A percentile compares a stretch with the other conserved stretches of the same genome.
phyloP scores from a whole-genome alignment of 768 basidiomycete species.

The Inosperma sp. region DNA sequence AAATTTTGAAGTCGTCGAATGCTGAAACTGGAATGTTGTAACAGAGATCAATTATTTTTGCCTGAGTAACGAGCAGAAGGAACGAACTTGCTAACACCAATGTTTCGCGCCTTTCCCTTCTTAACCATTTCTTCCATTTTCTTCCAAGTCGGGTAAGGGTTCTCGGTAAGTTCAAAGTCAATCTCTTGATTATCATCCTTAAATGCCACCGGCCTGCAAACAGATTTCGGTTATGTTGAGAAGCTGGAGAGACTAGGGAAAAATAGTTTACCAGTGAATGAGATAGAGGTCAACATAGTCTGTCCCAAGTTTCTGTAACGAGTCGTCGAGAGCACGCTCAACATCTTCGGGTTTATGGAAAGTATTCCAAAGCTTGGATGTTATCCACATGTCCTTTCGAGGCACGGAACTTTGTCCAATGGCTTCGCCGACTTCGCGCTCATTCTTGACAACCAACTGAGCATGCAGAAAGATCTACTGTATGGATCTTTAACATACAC shows the following conservation, averaged over 20 bases:
- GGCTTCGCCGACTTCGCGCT: slow-evolving; percentile 64
- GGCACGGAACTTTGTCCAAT: slow-evolving; percentile 54
- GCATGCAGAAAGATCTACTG: background rate
- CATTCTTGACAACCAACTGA: slow-evolving; percentile 42
- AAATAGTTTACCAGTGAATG: slow-evolving; percentile 60
- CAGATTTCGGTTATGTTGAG: background rate
- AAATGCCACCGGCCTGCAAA: slow-evolving; percentile 60
- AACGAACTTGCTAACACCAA: slow-evolving; percentile 76
- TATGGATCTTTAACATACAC: slow-evolving; percentile 32
- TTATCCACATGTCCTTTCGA: slow-evolving; percentile 63
- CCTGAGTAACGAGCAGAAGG: background rate
- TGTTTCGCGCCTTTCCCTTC: slow-evolving; percentile 72
- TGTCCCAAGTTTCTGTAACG: slow-evolving; percentile 53
- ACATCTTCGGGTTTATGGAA: slow-evolving; percentile 75
- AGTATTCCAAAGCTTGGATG: slow-evolving; percentile 74
- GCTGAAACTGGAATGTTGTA: slow-evolving; percentile 17
- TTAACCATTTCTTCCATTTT: slow-evolving; percentile 74
- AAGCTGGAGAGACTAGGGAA: background rate
- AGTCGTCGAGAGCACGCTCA: slow-evolving; percentile 62
- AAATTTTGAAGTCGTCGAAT: slow-evolving; percentile 51
- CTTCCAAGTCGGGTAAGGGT: slow-evolving; percentile 77
- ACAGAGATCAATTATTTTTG: background rate
- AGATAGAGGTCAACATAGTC: slow-evolving; percentile 79
- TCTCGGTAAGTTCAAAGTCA: slow-evolving; percentile 56
- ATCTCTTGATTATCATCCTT: slow-evolving; percentile 44